These are phyloP conservation scores for Neopestalotiopsis rosae DNA, from an alignment of 2,329 filamentous ascomycete species.

Conservation along the genomic window DNA sequence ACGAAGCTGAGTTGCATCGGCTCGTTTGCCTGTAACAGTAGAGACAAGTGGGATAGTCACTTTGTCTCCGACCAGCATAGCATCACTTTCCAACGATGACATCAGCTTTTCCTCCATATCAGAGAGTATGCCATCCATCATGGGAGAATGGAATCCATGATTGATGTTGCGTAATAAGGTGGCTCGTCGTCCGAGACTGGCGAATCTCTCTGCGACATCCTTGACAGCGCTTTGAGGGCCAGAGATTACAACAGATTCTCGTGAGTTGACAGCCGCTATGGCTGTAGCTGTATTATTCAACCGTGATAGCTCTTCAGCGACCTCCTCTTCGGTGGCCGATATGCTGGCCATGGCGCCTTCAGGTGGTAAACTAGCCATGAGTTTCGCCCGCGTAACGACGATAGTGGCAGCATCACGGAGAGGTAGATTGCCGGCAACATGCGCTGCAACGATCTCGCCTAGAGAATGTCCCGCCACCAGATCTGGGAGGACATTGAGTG, in stretches of 20 bases:
- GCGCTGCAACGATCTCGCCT: constrained; percentile 32
- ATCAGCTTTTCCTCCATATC: constrained; percentile 2
- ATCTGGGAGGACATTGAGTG: constrained; percentile 30
- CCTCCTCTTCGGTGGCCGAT: constrained; percentile 7
- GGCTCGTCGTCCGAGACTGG: constrained; percentile 10
- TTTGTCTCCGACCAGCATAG: not conserved
- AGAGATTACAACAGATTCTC: constrained; percentile 14
- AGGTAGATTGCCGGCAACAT: constrained; percentile 32
- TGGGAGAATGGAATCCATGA: constrained; percentile 17
- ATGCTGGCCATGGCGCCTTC: constrained; percentile 3
- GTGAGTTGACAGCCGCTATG: constrained; percentile 11
- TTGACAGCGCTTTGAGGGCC: constrained; percentile 12
- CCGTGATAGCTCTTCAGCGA: constrained; percentile 4
- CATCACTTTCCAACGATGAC: no score
- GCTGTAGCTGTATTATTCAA: not conserved
- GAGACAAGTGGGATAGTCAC: constrained; percentile 4
- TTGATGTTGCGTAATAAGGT: constrained; percentile 12
- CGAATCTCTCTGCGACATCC: constrained; percentile 10
- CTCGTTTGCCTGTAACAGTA: constrained; percentile 12
- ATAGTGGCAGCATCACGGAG: constrained; percentile 33
- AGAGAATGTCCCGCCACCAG: constrained; percentile 30
- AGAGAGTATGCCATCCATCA: constrained; percentile 11
- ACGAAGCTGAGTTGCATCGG: constrained; percentile 4
- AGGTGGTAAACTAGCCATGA: constrained; percentile 24
- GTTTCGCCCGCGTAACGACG: constrained; percentile 32